Base-by-base conservation (phyloP, 1,139 yeast genomes). In the Kurtzmaniella quercitrusa region DNA sequence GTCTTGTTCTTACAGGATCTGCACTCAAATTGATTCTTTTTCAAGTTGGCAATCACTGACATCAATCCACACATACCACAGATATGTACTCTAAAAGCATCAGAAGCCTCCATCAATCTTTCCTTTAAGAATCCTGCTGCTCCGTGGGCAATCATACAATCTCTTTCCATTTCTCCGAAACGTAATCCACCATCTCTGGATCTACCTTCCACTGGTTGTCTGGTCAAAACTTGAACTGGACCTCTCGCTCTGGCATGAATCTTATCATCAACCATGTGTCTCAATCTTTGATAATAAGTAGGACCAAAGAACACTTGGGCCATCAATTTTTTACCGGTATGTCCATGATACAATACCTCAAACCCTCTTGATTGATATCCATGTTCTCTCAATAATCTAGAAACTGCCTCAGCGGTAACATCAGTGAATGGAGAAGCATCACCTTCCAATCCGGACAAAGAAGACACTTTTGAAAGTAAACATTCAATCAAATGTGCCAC, bases 151-250 rank as follows among this genome's bases (percentile, higher is more conserved):
- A 93, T 93, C 96, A 94, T 93, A 85, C 98, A 93, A 76, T 94
- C 98, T 75, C 98, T 89, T 70, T 93, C 99, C 99, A 93, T 93
- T 72, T 93, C 99, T 62, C 99, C 99, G 79, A 93, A 94, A 70
- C 99, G 90, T 65, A 93, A 76, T 55, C 99, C 99, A 81, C 99
- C 99, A 69, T 93, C 98, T 72, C 98, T 82, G 19, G 98, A 91
- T 70, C 98, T 83, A 82, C 99, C 99, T 69, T 94, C 99, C 47
- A 93, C 97, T 8, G 99, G 99, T 66, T 93, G 99, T 70, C 98
- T 85, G 6, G 99, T 93, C 65, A 93, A 76, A 45, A 93, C 95
- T 74, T 93, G 98, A 48, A 93, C 95, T 11, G 99, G 98, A 46
- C 99, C 99, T 75, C 98, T 84, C 10, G 99, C 98, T 73, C 99